Base-by-base conservation (phyloP, 2,329 filamentous ascomycete species). In the Colletotrichum sp. region DNA sequence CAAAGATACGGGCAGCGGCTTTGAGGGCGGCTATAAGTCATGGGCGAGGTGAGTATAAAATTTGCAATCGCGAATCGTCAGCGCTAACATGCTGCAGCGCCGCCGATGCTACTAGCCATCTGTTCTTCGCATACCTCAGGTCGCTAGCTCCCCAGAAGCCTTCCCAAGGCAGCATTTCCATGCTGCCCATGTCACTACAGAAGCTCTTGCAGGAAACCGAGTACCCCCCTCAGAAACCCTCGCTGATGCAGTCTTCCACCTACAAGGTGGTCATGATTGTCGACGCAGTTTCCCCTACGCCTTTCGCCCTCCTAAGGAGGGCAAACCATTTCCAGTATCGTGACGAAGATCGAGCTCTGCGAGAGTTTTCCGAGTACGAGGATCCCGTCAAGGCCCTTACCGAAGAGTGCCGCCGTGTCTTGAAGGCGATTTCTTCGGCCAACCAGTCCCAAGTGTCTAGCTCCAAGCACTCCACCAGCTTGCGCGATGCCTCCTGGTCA, bases 211-310 rank as follows among this genome's bases (percentile, higher is more conserved):
- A 96, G 81, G 96, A 98, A 80, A 98, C 96, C 66, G 95, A 98
- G 82, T 99, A 99, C 81, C 97, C 97, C 3, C 97, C 97, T 1
- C 92, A 95, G 80, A 89, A 92, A 39, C 95, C 96, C 12, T 89
- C 90, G 0, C 88, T 98, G 44, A 90, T 98, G 83, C 94, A 96
- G 82, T 92, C 94, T 6, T 90, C 91, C 2, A 98, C 96, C 5
- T 94, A 96, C 77, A 96, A 95, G 82, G 96, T 99, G 6, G 93
- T 98, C 76, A 98, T 99, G 96, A 96, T 98, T 78, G 97, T 99
- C 24, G 95, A 99, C 79, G 93, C 93, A 0, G 96, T 99, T 44
- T 99, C 97, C 0, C 96, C 97, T 0, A 98, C 96, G 0, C 97
- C 97, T 0, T 99, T 99, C 85, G 91, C 97, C 4, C 90, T 99